Conservation (phyloP, 208 protist species). For the Crithidia acanthocephali region DNA sequence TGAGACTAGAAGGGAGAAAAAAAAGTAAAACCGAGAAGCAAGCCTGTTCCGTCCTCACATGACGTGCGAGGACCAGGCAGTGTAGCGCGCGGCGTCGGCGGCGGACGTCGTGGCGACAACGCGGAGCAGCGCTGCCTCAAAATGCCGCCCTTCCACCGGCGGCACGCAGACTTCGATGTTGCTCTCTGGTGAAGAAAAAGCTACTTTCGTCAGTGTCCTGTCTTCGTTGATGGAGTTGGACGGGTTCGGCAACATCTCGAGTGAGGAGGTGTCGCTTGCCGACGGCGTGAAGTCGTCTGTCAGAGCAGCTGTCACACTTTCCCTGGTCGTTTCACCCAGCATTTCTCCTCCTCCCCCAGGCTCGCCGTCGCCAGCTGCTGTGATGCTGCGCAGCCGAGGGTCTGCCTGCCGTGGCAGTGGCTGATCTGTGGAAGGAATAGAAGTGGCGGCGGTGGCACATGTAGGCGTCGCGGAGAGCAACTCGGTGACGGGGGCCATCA, state of each 20-base stretch:
- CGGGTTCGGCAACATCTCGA: not conserved
- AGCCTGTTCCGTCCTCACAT: too few species aligned
- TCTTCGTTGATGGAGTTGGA: too few species aligned
- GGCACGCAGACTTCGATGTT: conserved; percentile 2
- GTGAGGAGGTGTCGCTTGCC: not conserved
- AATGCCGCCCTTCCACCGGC: conserved; percentile 28
- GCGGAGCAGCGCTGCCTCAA: conserved; percentile 25
- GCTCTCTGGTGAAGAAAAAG: not conserved
- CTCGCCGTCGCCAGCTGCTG: not conserved
- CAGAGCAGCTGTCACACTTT: not conserved
- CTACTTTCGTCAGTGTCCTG: too few species aligned
- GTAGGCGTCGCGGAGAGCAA: conserved; percentile 62
- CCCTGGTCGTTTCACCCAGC: conserved; percentile 3
- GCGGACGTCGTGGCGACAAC: conserved; percentile 22
- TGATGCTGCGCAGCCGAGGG: not conserved
- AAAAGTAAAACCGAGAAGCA: too few species aligned
- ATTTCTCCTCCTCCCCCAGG: not conserved
- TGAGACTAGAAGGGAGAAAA: too few species aligned
- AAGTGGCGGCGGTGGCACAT: too few species aligned
- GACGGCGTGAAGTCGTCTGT: not conserved
- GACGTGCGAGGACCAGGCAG: conserved; percentile 22
- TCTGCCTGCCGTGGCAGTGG: too few species aligned
- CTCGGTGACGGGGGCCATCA: conserved; percentile 93
- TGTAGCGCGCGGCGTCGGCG: conserved; percentile 26
- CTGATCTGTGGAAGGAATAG: not conserved